These are phyloP conservation scores for Coemansia sp. DNA, from an alignment of 192 early-diverging fungal genomes.

Conservation along the genomic window DNA sequence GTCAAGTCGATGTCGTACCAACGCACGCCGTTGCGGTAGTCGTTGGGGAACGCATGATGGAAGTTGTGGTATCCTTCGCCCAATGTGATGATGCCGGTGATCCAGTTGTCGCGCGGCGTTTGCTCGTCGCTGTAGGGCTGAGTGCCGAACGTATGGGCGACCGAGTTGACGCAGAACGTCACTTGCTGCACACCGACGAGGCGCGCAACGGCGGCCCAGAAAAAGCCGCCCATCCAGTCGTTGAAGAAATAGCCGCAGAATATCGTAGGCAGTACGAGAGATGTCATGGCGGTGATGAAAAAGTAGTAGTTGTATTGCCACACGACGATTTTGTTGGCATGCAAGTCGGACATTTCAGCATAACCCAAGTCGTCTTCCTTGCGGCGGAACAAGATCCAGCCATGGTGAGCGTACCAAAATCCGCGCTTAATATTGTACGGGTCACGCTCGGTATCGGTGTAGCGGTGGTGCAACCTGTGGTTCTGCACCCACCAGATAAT, in stretches of 20 bases:
- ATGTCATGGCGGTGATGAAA: constrained; percentile 68
- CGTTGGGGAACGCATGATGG: constrained; percentile 84
- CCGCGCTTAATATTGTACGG: constrained; percentile 82
- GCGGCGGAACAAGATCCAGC: constrained; percentile 80
- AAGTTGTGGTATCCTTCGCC: constrained; percentile 87
- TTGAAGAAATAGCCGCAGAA: constrained; percentile 78
- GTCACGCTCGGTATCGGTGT: constrained; percentile 82
- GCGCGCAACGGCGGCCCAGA: constrained; percentile 68
- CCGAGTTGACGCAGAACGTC: constrained; percentile 82
- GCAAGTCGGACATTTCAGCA: constrained; percentile 78
- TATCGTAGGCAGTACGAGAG: constrained; percentile 75
- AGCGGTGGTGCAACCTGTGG: constrained; percentile 83
- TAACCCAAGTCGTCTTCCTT: constrained; percentile 68
- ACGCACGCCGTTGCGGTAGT: constrained; percentile 79
- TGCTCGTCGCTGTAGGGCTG: constrained; percentile 76
- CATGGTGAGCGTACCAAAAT: constrained; percentile 78
- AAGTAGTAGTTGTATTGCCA: constrained; percentile 78
- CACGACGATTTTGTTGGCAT: constrained; percentile 66
- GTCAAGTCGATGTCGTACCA: constrained; percentile 77
- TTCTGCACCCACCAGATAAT: constrained; percentile 84
- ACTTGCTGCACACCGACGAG: constrained; percentile 77
- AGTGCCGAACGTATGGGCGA: constrained; percentile 78
- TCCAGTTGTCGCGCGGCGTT: constrained; percentile 81
- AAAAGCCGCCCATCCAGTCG: constrained; percentile 78
- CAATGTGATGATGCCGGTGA: constrained; percentile 73